Percentiles rank a stretch among this genome's conserved stretches.
Evolutionary conservation across 1,284 basidiomycete genomes (phyloP).

Genomic region (Cryptococcus depauperatus): DNA sequence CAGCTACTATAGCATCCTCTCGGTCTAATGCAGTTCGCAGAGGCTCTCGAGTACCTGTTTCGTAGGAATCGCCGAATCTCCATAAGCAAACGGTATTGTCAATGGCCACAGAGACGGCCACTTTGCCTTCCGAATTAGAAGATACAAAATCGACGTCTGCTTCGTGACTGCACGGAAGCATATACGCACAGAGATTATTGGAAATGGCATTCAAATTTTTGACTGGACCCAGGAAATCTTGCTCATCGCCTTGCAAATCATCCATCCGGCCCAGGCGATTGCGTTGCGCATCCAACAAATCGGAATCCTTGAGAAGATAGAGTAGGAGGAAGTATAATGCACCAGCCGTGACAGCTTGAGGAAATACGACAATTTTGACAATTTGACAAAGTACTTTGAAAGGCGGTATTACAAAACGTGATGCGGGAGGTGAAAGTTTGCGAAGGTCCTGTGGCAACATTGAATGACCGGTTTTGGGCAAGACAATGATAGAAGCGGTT

Average conservation of each 20-base stretch:
- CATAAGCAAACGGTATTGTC: constrained; percentile 51
- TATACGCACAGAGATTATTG: constrained; percentile 54
- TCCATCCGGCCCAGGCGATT: constrained; percentile 45
- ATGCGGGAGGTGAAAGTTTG: constrained; percentile 26
- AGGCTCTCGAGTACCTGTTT: constrained; percentile 27
- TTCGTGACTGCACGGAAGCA: constrained; percentile 64
- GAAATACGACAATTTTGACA: constrained; percentile 72
- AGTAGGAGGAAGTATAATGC: constrained; percentile 69
- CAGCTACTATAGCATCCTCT: constrained; percentile 22
- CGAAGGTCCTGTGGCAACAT: constrained; percentile 36
- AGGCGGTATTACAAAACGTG: constrained; percentile 38
- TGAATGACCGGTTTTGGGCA: constrained; percentile 45
- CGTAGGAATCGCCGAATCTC: constrained; percentile 24
- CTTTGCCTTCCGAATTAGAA: constrained; percentile 56
- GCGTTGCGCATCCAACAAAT: constrained; percentile 77
- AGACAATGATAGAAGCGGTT: constrained; percentile 65
- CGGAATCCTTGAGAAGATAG: constrained; percentile 86
- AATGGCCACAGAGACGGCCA: constrained; percentile 63
- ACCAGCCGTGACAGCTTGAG: constrained; percentile 69
- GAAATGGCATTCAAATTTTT: not conserved
- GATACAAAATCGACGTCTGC: constrained; percentile 77
- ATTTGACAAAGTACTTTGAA: constrained; percentile 57
- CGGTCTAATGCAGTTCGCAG: constrained; percentile 8
- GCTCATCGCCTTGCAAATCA: constrained; percentile 9
- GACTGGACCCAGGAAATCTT: constrained; percentile 40